A percentile compares a stretch with the other conserved stretches of the same genome.
Evolutionary conservation across 2,329 filamentous ascomycete species (phyloP).

Genomic region (Thielaviopsis ethacetica): DNA sequence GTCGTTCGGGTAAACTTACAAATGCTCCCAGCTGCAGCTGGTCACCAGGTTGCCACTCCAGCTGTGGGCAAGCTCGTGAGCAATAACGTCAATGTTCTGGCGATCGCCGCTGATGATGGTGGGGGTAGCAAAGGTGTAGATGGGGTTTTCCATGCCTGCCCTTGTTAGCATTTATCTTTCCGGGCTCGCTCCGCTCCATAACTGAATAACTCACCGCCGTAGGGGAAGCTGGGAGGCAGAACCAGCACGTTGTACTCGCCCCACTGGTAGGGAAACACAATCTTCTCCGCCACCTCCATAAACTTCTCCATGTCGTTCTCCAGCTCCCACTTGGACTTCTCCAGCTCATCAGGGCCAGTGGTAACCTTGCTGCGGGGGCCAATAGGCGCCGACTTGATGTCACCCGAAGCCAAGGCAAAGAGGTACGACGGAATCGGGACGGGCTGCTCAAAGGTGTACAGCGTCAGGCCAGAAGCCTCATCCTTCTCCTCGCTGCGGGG

Average conservation of each 20-base stretch:
- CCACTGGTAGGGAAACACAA: constrained; percentile 82
- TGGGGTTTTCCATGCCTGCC: constrained; percentile 71
- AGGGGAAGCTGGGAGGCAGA: constrained; percentile 77
- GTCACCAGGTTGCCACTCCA: constrained; percentile 84
- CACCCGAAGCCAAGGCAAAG: constrained; percentile 78
- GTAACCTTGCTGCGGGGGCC: constrained; percentile 73
- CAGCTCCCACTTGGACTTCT: constrained; percentile 77
- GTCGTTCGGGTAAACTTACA: constrained; percentile 26
- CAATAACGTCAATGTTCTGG: constrained; percentile 91
- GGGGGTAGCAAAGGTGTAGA: constrained; percentile 89
- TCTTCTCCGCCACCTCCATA: constrained; percentile 66
- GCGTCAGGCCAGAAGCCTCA: constrained; percentile 36
- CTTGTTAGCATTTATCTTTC: constrained; percentile 13
- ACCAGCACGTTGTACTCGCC: constrained; percentile 89
- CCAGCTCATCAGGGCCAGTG: constrained; percentile 74
- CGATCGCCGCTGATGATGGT: constrained; percentile 83
- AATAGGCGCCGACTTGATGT: constrained; percentile 72
- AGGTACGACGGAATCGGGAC: constrained; percentile 91
- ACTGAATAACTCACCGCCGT: constrained; percentile 47
- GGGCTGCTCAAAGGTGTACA: constrained; percentile 77
- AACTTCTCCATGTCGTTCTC: constrained; percentile 85
- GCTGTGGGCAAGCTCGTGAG: constrained; percentile 60
- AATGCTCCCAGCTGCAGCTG: constrained; percentile 69
- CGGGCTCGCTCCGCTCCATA: neutral
- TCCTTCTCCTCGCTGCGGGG: constrained; percentile 28